Evolutionary conservation across 768 basidiomycete species (phyloP), one percentile per base, ranked within the genome.

Genomic region (Multifurca ochricompacta): DNA sequence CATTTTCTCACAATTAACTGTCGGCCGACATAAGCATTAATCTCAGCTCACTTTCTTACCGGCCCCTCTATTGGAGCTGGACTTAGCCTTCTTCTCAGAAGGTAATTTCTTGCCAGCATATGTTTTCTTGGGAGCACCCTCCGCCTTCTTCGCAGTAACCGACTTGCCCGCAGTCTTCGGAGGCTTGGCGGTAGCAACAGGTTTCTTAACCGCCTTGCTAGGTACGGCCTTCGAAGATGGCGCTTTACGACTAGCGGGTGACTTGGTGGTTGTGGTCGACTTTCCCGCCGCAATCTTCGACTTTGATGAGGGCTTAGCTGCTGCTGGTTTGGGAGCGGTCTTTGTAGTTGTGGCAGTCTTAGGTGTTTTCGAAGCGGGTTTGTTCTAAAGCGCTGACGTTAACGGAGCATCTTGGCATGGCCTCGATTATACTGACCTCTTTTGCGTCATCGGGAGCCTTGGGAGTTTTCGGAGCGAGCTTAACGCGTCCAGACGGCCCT

Each of bases 21-120:
- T n/a, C 14, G 45, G 39, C 28, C 6, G 34, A 41, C 18, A n/a
- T 21, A 11, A 30, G 34, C 16, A n/a, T n/a, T n/a, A n/a, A n/a
- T n/a, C n/a, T n/a, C 19, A 1, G 57, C 60, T 34, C 40, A 82
- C 82, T 79, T 85, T 87, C 76, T 87, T 87, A 8, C 77, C 80
- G 1, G 74, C 42, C 30, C 75, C 79, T 31, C 79, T 73, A 65
- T 77, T 60, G 47, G 53, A 40, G 13, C 60, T 48, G 6, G 64
- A 27, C 27, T 61, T 53, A 9, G 52, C 23, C 48, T 58, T 66
- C 23, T 59, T 55, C 31, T 56, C 54, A 14, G 60, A 27, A 19
- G 59, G 35, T 1, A 32, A 19, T 39, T 53, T 61, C 42, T 54
- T 59, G 31, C 60, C 53, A 1, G 60, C 60, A 25, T 55, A 59